Evolutionary conservation across 805 yeast genomes (phyloP).

Genomic region (Nakazawaea siamensis): DNA sequence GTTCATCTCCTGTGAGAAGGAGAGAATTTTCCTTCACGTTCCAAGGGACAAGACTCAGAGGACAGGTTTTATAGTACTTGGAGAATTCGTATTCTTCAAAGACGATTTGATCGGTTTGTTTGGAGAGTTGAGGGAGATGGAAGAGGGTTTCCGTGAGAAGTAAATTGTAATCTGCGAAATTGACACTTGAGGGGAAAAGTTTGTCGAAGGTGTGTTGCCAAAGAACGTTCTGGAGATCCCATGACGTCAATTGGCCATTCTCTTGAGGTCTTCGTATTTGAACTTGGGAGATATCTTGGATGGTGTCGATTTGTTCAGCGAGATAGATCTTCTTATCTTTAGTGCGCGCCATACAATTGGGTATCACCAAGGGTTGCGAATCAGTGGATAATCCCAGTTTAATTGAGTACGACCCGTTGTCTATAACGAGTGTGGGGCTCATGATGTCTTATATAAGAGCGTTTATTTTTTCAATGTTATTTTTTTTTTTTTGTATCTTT

Average conservation of each 20-base stretch:
- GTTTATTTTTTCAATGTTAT: too few species aligned
- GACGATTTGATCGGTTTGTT: constrained; percentile 81
- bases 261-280: constrained; percentile 77
- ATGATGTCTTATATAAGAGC: too few species aligned
- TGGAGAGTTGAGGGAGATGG: constrained; percentile 72
- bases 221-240: constrained; percentile 83
- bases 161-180: constrained; percentile 45
- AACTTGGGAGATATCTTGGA: constrained; percentile 70
- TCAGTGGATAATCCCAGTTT: constrained; percentile 49
- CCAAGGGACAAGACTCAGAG: constrained; percentile 61
- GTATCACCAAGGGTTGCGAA: constrained; percentile 41
- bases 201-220: constrained; percentile 77
- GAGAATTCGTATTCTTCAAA: constrained; percentile 90
- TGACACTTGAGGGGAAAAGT: constrained; percentile 13
- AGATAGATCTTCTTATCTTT: constrained; percentile 66
- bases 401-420: constrained; percentile 83
- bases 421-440: constrained; percentile 48
- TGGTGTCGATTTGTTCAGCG: constrained; percentile 58
- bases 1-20: too few species aligned
- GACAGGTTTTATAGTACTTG: constrained; percentile 58
- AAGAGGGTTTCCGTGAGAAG: constrained; percentile 76
- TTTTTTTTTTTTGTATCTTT: not conserved
- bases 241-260: constrained; percentile 79
- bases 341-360: constrained; percentile 68
- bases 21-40: constrained; percentile 18